These are phyloP conservation scores for Cinnamomum chago DNA, from an alignment of 164 flowering plant genomes.

Conservation along the genomic window DNA sequence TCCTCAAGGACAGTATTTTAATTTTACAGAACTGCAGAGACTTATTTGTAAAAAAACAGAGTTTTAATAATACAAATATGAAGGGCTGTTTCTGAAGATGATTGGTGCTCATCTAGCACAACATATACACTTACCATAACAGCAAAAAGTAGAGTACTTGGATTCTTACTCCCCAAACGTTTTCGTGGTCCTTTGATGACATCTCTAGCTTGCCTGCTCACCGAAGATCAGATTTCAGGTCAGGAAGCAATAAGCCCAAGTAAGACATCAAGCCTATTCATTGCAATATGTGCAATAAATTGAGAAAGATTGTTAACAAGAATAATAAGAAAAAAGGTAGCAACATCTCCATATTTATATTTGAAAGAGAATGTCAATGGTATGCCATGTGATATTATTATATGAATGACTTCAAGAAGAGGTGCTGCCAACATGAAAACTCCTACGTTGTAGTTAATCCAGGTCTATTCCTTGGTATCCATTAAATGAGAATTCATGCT, in stretches of 20 bases:
- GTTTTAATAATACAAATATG: not conserved
- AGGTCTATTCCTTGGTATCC: too few species aligned
- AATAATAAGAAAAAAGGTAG: not conserved
- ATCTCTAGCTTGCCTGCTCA: slow-evolving; percentile 4
- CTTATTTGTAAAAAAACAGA: not conserved
- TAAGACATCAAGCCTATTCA: not conserved
- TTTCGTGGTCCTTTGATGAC: not conserved
- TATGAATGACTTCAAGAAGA: too few species aligned
- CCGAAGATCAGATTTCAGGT: not conserved
- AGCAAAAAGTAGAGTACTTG: not conserved
- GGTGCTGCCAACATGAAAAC: too few species aligned
- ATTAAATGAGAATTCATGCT: too few species aligned
- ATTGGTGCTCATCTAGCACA: not conserved
- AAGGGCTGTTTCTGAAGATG: too few species aligned
- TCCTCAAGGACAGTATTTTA: not conserved
- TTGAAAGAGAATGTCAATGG: not conserved
- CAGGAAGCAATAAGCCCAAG: not conserved
- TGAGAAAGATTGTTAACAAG: not conserved
- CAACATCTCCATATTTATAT: not conserved
- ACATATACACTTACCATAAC: slow-evolving; percentile 1
- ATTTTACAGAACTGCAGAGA: not conserved
- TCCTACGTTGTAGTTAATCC: too few species aligned
- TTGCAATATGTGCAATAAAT: not conserved
- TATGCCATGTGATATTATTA: too few species aligned
- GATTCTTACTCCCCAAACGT: not conserved